Base-by-base conservation (phyloP, 306 rosid species). In the Cicer yamashitae region DNA sequence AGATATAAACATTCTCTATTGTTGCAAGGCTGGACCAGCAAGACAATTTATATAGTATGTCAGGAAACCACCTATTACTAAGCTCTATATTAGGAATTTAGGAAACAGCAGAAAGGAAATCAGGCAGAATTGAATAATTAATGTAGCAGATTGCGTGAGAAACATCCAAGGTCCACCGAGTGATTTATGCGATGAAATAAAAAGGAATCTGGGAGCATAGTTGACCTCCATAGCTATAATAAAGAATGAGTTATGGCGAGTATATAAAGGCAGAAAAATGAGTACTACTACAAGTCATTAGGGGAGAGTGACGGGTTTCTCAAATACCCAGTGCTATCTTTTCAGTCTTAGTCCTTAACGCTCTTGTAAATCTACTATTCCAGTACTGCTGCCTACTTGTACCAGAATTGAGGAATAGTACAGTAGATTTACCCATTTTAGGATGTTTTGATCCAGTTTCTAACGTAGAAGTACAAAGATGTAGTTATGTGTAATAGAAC, bases 1-100 rank as follows among this genome's bases (percentile, higher is more conserved):
- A 81, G 75, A 81, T 83, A 86, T 34, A 86, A 77, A 65, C 89
- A 86, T 70, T 86, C 89, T 74, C 77, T 71, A 20, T 83, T 86
- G 83, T 82, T 81, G 89, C 89, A 86, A 70, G 87, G 85, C 89
- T 86, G 87, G 67, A 77, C 53, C 71, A 54, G 76, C 9, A 70
- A 86, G 53, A 77, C 2, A 81, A 58, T 45, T 70, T 34, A 54
- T 45, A 74, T 15, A 66, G 73, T 22, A 25, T 51, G 73, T 52
- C 46, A 76, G 46, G 73, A 65, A 74, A 62, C 52, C 61, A 50
- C 64, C 30, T 67, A 11, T 45, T 67, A 67, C 41, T 67, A 67
- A 20, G 39, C 54, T 67, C 54, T 18, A 22, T 67, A 14, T 61
- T 74, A 75, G 52, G 71, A 75, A 62, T 9, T 61, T 74, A 75